Evolutionary conservation across 2,329 filamentous ascomycete genomes (phyloP), one percentile per base, ranked within the genome.

Genomic region (Cercospora sesami): DNA sequence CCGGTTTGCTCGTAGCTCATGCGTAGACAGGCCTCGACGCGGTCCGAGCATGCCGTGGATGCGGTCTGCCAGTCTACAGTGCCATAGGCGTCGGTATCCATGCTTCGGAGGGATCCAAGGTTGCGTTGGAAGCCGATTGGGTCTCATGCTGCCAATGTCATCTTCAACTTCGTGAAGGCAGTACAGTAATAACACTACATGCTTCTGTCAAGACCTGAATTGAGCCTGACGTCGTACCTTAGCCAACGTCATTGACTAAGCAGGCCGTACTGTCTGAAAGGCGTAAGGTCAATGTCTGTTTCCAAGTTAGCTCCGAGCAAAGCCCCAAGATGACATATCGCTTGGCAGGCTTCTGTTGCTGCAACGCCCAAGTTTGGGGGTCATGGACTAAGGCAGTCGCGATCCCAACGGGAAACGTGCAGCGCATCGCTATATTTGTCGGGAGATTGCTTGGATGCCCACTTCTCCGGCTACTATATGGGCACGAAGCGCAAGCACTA

Each of bases 261-360:
- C 48, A 26, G 48, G 23, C 48, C 28, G 48, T 23, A 10, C 23
- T 55, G 48, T 16, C 48, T 16, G 14, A 26, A 55, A 55, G 5
- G 48, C 48, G 48, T 55, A 55, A 55, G 48, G 48, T 55, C 12
- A 16, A 26, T 55, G 23, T 55, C 48, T 55, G 48, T 55, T 53
- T 55, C 48, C 48, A 55, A 16, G 48, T 55, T 55, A 55, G 48
- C 48, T 55, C 48, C 48, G 48, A 55, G 48, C 48, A 55, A 55
- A 55, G 48, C 48, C 45, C 48, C 48, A 55, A 55, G 48, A 55
- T 26, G 23, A 53, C 48, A 53, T 53, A 51, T 51, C 45, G 45
- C 45, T 51, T 51, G 45, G 45, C 45, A 23, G 48, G 12, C 14
- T 16, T 12, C 14, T 12, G 21, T 53, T 26, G 4, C 48, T 16